Percentiles rank a stretch among this genome's conserved stretches.
These are phyloP conservation scores for Penicillium cinerascens DNA, from an alignment of 495 filamentous ascomycete species.

Conservation along the genomic window DNA sequence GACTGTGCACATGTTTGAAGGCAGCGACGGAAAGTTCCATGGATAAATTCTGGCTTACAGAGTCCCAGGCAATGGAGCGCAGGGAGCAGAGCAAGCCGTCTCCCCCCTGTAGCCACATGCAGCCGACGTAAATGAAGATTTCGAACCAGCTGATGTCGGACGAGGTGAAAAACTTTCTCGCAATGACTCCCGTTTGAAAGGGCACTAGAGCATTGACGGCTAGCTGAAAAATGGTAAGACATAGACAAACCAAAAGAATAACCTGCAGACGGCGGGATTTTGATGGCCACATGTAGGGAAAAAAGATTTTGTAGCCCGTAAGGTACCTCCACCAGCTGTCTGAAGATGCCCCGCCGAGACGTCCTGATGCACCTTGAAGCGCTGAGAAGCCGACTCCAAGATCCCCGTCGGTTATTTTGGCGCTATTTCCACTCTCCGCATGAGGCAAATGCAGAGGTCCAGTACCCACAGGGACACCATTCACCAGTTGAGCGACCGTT, in stretches of 20 bases:
- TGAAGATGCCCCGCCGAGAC: too few species aligned
- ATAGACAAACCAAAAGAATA: constrained; percentile 81
- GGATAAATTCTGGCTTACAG: constrained; percentile 73
- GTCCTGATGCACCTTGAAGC: too few species aligned
- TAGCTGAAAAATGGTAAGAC: too few species aligned
- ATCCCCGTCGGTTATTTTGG: too few species aligned
- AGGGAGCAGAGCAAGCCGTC: constrained; percentile 68
- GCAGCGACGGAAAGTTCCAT: constrained; percentile 75
- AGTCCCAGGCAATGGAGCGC: constrained; percentile 72
- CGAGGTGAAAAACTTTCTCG: too few species aligned
- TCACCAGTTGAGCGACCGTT: too few species aligned
- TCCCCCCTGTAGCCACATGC: constrained; percentile 55
- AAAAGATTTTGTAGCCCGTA: constrained; percentile 81
- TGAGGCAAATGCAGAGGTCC: too few species aligned
- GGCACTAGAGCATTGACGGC: too few species aligned
- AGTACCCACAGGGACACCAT: too few species aligned
- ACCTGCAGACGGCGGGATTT: constrained; percentile 69
- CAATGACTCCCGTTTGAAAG: constrained; percentile 43
- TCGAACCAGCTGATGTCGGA: too few species aligned
- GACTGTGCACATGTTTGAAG: constrained; percentile 80
- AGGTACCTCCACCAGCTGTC: constrained; percentile 1
- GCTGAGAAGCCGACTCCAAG: too few species aligned
- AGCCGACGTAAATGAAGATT: constrained; percentile 65
- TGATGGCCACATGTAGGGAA: constrained; percentile 91
- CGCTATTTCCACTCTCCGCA: too few species aligned